Evolutionary conservation across 257 asterid species (phyloP).

Genomic region (Euphrasia confusa): DNA sequence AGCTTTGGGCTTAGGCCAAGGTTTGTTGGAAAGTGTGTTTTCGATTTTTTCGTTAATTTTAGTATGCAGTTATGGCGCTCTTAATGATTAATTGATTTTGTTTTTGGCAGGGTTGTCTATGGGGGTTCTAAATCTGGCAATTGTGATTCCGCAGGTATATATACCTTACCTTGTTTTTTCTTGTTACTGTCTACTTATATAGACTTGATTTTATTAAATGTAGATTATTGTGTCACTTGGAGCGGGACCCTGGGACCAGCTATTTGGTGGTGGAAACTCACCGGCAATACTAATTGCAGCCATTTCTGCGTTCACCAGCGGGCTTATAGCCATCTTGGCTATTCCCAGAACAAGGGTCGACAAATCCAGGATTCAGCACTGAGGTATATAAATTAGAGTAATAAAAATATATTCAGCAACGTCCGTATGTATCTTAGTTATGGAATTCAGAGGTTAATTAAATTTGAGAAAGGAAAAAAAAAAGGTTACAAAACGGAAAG

Average conservation of each 20-base stretch:
- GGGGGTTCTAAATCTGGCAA: constrained; percentile 87
- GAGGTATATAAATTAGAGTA: constrained; percentile 31
- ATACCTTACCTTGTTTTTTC: background rate
- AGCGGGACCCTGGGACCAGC: constrained; percentile 69
- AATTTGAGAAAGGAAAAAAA: background rate
- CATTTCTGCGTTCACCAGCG: constrained; percentile 52
- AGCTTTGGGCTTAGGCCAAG: constrained; percentile 83
- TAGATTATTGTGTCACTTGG: constrained; percentile 78
- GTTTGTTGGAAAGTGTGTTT: constrained; percentile 37
- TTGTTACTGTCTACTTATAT: background rate
- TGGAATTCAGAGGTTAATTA: background rate
- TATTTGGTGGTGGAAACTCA: constrained; percentile 85
- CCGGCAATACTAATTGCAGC: constrained; percentile 74
- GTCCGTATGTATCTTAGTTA: background rate
- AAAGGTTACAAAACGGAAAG: background rate
- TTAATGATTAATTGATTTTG: constrained; percentile 21
- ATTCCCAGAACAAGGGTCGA: constrained; percentile 76
- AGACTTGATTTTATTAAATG: constrained; percentile 24
- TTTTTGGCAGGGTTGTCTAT: constrained; percentile 67
- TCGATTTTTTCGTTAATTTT: constrained; percentile 7
- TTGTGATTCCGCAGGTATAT: constrained; percentile 79
- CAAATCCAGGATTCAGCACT: constrained; percentile 38
- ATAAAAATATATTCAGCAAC: constrained; percentile 7
- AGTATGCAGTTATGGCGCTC: constrained; percentile 21
- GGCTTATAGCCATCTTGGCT: constrained; percentile 73